Percentiles rank a stretch among this genome's conserved stretches.
phyloP scores from a whole-genome alignment of 1,284 basidiomycete genomes.

The Moniliophthora roreri region DNA sequence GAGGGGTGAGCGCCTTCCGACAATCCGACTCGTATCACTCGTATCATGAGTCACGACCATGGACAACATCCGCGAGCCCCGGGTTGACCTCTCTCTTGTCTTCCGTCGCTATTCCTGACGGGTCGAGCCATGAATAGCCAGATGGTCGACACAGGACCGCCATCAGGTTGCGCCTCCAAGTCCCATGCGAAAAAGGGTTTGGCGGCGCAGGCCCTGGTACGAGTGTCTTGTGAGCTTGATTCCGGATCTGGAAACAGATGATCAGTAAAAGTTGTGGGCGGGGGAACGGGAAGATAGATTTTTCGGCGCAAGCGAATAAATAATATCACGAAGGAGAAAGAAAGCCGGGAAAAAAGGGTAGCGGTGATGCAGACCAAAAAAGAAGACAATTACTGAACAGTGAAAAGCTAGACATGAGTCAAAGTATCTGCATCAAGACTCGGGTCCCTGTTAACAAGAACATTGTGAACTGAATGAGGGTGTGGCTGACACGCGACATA shows the following conservation, averaged over 20 bases:
- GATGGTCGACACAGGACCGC: constrained; percentile 71
- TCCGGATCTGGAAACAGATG: constrained; percentile 59
- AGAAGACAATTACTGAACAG: too few relatives aligned
- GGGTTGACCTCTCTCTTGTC: constrained; percentile 72
- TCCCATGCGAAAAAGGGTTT: constrained; percentile 79
- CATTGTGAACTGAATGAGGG: too few relatives aligned
- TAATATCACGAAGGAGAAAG: background rate
- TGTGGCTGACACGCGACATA: too few relatives aligned
- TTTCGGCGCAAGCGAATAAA: background rate
- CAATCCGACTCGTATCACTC: background rate
- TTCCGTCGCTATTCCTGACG: constrained; percentile 53
- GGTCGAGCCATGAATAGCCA: constrained; percentile 71
- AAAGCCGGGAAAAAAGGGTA: constrained; percentile 1
- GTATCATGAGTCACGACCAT: background rate
- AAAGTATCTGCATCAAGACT: too few relatives aligned
- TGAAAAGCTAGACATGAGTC: too few relatives aligned
- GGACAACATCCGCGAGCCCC: constrained; percentile 26
- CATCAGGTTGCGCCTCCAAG: constrained; percentile 64
- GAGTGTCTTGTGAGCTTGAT: constrained; percentile 73
- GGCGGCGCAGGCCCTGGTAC: constrained; percentile 60
- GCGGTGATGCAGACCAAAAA: background rate
- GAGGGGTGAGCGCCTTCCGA: too few relatives aligned
- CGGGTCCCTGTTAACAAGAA: too few relatives aligned
- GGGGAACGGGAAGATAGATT: background rate
- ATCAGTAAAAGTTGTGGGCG: background rate